Base-by-base conservation (phyloP, 164 flowering plant genomes). In the Piper longum region DNA sequence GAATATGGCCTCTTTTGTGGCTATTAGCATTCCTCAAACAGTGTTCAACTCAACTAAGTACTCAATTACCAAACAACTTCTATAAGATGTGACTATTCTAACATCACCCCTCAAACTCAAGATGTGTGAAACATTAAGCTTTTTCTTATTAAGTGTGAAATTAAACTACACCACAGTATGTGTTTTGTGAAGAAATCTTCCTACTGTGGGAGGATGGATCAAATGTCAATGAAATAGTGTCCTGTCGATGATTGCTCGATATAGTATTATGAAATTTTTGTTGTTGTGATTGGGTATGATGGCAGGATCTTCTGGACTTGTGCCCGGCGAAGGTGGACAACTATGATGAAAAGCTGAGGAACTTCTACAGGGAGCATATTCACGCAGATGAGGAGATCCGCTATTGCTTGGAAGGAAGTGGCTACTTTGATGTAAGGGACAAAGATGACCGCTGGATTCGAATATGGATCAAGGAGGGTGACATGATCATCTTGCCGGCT, bases 301-400 rank as follows among this genome's bases (percentile, higher is more conserved):
- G 62, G 66, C 58, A 92, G 96, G 98, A 89, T 77, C 65, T 92
- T 70, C 79, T 88, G 70, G 96, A 92, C 70, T 73, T 92, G 62
- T 85, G 89, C 73, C 98, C 97, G 16, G 96, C 80, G 75, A 89
- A 79, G 71, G 76, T 84, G 69, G 82, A 81, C 4, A 86, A 93
- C 68, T 89, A 83, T 55, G 91, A 93, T 64, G 79, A 84, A 77
- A 93, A 93, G 78, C 74, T 93, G 78, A 93, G 79, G 78, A 88
- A 79, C 73, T 93, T 92, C 76, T 92, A 75, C 71, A 79, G 83
- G 5, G 98, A 93, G 75, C 98, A 93, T 74, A 84, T 89, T 4
- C 98, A 89, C 62, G 86, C 75, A 1, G 85, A 89, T 54, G 98
- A 93, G 70, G 98, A 93, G 78, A 89, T 93, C 41, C 89, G 98